Evolutionary conservation across 805 yeast species (phyloP).

Genomic region (Candida adriatica): DNA sequence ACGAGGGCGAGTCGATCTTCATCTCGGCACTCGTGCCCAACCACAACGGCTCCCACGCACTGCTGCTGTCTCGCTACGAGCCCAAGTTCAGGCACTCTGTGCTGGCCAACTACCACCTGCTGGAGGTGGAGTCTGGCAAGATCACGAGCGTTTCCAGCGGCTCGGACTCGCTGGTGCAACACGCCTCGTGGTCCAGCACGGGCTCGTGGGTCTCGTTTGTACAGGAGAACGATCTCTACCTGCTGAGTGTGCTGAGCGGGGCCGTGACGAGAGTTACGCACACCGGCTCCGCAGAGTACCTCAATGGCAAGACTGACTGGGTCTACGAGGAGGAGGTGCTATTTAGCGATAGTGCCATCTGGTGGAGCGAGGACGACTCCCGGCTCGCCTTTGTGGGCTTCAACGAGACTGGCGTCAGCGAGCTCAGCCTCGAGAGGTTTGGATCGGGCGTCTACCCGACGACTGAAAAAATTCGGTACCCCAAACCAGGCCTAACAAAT

Average conservation of each 20-base stretch:
- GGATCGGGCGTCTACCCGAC: constrained; percentile 41
- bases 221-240: constrained; percentile 45
- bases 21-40: constrained; percentile 40
- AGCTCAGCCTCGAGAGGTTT: constrained; percentile 45
- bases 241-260: constrained; percentile 30
- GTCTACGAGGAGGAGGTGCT: constrained; percentile 78
- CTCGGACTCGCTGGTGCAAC: constrained; percentile 22
- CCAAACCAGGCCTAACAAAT: constrained; percentile 63
- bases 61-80: constrained; percentile 45
- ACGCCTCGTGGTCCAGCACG: constrained; percentile 56
- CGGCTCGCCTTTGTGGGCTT: constrained; percentile 46
- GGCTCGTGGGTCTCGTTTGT: constrained; percentile 52
- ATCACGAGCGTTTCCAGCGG: constrained; percentile 27
- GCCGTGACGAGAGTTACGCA: constrained; percentile 20
- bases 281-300: constrained; percentile 46
- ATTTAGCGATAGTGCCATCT: constrained; percentile 48
- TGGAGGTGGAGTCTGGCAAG: constrained; percentile 35
- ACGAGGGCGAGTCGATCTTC: constrained; percentile 31
- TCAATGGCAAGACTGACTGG: constrained; percentile 78
- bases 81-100: constrained; percentile 68
- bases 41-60: constrained; percentile 38
- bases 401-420: constrained; percentile 54
- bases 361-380: constrained; percentile 69
- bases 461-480: constrained; percentile 46
- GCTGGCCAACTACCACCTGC: constrained; percentile 53